Conservation (phyloP, 345 rosid genomes). For the Euphorbia tirucalli region DNA sequence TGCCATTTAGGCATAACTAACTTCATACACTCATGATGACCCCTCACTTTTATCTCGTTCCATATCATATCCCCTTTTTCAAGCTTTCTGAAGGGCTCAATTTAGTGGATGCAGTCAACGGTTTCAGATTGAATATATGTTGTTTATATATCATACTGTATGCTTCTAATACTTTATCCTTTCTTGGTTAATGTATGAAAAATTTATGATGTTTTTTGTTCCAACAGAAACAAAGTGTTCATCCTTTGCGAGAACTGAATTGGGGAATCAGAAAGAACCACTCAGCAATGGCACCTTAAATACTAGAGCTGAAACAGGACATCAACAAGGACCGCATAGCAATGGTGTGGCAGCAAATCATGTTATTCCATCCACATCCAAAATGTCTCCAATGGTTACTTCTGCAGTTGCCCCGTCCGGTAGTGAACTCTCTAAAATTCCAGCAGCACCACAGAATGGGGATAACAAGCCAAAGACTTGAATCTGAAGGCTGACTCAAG, state of each 20-base stretch:
- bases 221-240: slow-evolving; percentile 68
- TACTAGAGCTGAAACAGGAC: slow-evolving; percentile 45
- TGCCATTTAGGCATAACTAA: too few species aligned
- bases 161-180: background rate
- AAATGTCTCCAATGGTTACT: slow-evolving; percentile 33
- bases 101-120: too few species aligned
- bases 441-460: slow-evolving; percentile 42
- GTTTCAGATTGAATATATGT: too few species aligned
- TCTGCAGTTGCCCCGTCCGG: slow-evolving; percentile 25
- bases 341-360: slow-evolving; percentile 46
- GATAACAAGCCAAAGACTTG: slow-evolving; percentile 38
- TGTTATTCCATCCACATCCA: slow-evolving; percentile 30
- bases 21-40: too few species aligned
- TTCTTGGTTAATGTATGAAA: slow-evolving; percentile 4
- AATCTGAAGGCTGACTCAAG: slow-evolving; percentile 23
- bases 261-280: slow-evolving; percentile 43
- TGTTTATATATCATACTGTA: too few species aligned
- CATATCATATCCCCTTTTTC: too few species aligned
- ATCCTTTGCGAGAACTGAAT: slow-evolving; percentile 58
- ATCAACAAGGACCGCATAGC: slow-evolving; percentile 39
- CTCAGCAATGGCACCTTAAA: slow-evolving; percentile 35
- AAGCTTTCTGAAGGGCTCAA: too few species aligned
- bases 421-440: slow-evolving; percentile 37
- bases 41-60: too few species aligned
- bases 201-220: slow-evolving; percentile 21